Conservation (phyloP, 2,329 filamentous ascomycete genomes). For the Blastomyces gilchristii region DNA sequence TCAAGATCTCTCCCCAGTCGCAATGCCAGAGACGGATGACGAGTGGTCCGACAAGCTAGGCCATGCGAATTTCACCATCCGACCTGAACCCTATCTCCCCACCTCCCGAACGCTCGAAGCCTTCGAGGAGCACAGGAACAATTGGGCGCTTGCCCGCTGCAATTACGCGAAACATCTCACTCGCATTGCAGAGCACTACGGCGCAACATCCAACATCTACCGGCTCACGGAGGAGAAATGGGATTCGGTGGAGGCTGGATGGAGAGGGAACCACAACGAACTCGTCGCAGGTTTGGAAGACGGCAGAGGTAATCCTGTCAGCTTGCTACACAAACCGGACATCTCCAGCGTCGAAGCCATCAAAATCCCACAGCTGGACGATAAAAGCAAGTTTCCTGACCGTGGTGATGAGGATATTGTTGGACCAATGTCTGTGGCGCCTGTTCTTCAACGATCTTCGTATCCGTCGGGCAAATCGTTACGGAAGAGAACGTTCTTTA, state of each 20-base stretch:
- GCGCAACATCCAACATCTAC: conserved; percentile 80
- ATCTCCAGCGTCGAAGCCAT: conserved; percentile 42
- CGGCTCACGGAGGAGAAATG: conserved; percentile 79
- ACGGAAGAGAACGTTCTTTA: conserved; percentile 36
- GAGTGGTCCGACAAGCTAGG: conserved; percentile 78
- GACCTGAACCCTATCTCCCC: conserved; percentile 68
- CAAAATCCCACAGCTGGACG: conserved; percentile 34
- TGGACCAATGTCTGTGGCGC: conserved; percentile 64
- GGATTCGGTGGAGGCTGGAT: conserved; percentile 64
- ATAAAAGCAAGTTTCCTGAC: conserved; percentile 72
- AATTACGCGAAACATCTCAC: conserved; percentile 87
- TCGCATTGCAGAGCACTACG: conserved; percentile 82
- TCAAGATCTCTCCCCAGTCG: conserved; percentile 53
- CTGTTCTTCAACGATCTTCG: conserved; percentile 20
- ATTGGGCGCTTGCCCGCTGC: conserved; percentile 73
- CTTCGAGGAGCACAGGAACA: conserved; percentile 56
- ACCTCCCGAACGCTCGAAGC: conserved; percentile 49
- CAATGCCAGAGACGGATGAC: conserved; percentile 57
- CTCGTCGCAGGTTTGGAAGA: conserved; percentile 45
- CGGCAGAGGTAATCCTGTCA: conserved; percentile 28
- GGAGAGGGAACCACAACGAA: conserved; percentile 60
- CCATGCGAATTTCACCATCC: conserved; percentile 86
- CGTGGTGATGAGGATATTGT: conserved; percentile 88
- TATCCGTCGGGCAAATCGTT: conserved; percentile 31
- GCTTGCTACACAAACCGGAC: conserved; percentile 26